phyloP scores from a whole-genome alignment of 2,329 filamentous ascomycete species.

The Pseudogymnoascus verrucosus region DNA sequence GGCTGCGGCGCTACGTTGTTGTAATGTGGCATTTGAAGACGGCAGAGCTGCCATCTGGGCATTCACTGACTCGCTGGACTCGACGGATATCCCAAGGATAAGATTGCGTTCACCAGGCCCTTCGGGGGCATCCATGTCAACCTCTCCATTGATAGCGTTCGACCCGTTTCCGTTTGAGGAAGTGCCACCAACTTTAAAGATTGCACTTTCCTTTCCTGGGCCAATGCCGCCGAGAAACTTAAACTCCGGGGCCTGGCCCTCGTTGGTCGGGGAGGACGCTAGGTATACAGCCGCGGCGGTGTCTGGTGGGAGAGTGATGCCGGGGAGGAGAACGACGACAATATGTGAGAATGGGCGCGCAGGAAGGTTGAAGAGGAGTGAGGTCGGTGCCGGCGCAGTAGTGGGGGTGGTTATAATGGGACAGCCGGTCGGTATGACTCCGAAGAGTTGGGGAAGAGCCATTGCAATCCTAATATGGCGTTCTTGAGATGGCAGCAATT shows the following conservation, averaged over 20 bases:
- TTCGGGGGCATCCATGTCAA: slow-evolving; percentile 24
- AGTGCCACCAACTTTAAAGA: slow-evolving; percentile 63
- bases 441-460: slow-evolving; percentile 37
- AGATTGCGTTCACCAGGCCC: slow-evolving; percentile 35
- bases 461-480: slow-evolving; percentile 5
- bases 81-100: slow-evolving; percentile 74
- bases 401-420: slow-evolving; percentile 48
- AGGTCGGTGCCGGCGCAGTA: slow-evolving; percentile 44
- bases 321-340: slow-evolving; percentile 81
- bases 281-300: slow-evolving; percentile 88
- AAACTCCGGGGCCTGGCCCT: slow-evolving; percentile 51
- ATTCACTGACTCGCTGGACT: slow-evolving; percentile 64
- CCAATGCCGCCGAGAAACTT: slow-evolving; percentile 83
- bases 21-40: slow-evolving; percentile 28
- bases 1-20: slow-evolving; percentile 23
- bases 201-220: slow-evolving; percentile 81
- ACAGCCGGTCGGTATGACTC: slow-evolving; percentile 52
- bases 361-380: slow-evolving; percentile 47
- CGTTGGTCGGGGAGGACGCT: slow-evolving; percentile 38
- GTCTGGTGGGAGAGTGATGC: slow-evolving; percentile 60
- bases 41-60: slow-evolving; percentile 57
- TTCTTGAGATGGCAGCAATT: not conserved
- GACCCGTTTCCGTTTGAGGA: slow-evolving; percentile 28
- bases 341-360: slow-evolving; percentile 64
- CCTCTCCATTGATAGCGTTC: slow-evolving; percentile 37